Evolutionary conservation across 352 stramenopile species (phyloP).

Genomic region (Globisporangium apiculatum): DNA sequence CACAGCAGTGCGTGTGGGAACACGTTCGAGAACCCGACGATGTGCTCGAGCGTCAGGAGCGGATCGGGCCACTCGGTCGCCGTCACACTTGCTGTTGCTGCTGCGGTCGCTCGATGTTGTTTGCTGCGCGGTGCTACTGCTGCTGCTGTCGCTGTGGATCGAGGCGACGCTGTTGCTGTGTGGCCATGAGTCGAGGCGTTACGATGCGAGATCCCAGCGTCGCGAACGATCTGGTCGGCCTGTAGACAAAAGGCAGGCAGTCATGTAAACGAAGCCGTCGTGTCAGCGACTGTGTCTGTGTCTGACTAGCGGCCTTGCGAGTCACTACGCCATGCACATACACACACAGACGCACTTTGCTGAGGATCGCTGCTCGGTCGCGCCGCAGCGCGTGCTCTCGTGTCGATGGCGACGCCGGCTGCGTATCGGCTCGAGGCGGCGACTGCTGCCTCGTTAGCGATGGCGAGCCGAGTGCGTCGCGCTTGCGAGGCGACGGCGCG

Average conservation of each 20-base stretch:
- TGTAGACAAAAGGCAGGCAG: constrained; percentile 4
- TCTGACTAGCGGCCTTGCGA: background rate
- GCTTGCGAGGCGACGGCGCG: background rate
- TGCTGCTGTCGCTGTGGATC: background rate
- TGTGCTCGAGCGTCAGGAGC: constrained; percentile 44
- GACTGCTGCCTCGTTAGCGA: background rate
- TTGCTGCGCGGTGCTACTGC: background rate
- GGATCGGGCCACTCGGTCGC: constrained; percentile 54
- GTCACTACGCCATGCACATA: background rate
- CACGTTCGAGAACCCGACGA: constrained; percentile 56
- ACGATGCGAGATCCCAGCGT: constrained; percentile 22
- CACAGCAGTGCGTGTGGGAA: constrained; percentile 43
- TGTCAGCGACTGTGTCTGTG: background rate
- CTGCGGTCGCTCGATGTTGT: background rate
- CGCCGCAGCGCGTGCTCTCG: constrained; percentile 24
- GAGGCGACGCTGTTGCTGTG: background rate
- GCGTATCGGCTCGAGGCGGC: background rate
- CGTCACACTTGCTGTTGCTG: constrained; percentile 22
- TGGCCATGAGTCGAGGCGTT: background rate
- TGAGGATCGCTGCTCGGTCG: constrained; percentile 27
- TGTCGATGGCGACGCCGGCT: constrained; percentile 8
- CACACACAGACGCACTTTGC: constrained; percentile 16
- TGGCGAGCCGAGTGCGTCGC: background rate
- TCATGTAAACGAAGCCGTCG: background rate
- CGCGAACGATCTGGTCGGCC: constrained; percentile 40